A percentile compares a stretch with the other conserved stretches of the same genome.
These are phyloP conservation scores for Ogataea hybrid DNA, from an alignment of 1,139 yeast species.

Conservation along the genomic window DNA sequence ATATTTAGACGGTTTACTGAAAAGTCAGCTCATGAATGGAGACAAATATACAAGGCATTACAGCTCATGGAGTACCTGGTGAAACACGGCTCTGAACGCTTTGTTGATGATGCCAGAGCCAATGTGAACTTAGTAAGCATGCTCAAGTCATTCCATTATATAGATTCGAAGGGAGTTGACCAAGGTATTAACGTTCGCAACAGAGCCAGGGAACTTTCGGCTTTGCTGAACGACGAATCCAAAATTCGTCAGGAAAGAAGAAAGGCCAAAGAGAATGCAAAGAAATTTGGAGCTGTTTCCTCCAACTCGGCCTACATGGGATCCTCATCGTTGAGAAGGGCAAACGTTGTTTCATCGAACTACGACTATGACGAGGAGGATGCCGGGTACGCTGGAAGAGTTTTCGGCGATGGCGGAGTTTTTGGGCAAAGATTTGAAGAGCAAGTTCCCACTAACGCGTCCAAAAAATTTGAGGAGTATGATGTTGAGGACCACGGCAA, in stretches of 20 bases:
- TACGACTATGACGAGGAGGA: constrained; percentile 50
- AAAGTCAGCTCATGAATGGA: constrained; percentile 95
- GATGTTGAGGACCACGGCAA: constrained; percentile 43
- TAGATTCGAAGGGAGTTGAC: constrained; percentile 91
- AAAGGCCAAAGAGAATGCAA: constrained; percentile 79
- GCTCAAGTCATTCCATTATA: constrained; percentile 92
- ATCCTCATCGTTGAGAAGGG: constrained; percentile 24
- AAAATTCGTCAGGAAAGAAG: constrained; percentile 81
- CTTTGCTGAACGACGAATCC: constrained; percentile 72
- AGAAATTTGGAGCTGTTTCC: constrained; percentile 70
- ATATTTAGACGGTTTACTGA: constrained; percentile 84
- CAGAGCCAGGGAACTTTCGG: constrained; percentile 74
- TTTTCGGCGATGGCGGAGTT: constrained; percentile 81
- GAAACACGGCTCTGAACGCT: constrained; percentile 90
- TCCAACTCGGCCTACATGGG: constrained; percentile 49
- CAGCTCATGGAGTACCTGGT: constrained; percentile 88
- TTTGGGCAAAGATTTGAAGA: constrained; percentile 68
- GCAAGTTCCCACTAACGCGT: constrained; percentile 31
- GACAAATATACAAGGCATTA: constrained; percentile 92
- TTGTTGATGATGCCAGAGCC: constrained; percentile 91
- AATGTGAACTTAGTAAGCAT: constrained; percentile 79
- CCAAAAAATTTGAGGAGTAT: constrained; percentile 66
- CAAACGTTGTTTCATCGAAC: constrained; percentile 16
- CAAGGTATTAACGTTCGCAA: constrained; percentile 96
- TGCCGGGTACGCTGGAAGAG: constrained; percentile 44